Conservation (phyloP, 129 eudicot species). For the Helianthus tuberosus region DNA sequence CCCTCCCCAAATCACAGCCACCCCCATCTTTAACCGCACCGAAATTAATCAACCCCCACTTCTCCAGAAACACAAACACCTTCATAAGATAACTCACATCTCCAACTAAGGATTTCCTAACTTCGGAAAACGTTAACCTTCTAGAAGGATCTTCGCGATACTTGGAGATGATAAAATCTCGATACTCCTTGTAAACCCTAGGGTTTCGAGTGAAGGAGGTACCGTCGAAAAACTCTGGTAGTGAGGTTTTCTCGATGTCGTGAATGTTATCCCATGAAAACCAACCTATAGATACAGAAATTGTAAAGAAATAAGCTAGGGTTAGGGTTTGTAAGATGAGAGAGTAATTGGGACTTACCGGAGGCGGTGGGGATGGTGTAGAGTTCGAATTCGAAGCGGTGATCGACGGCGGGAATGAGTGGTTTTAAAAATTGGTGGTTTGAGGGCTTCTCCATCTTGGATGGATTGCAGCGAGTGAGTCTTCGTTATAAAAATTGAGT, state of each 20-base stretch:
- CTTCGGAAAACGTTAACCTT: slow-evolving; percentile 77
- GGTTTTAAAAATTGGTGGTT: slow-evolving; percentile 54
- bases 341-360: slow-evolving; percentile 48
- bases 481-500: slow-evolving; percentile 35
- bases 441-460: slow-evolving; percentile 51
- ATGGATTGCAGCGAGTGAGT: slow-evolving; percentile 40
- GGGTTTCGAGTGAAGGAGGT: slow-evolving; percentile 76
- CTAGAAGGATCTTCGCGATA: slow-evolving; percentile 76
- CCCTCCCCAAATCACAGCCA: slow-evolving; percentile 35
- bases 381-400: slow-evolving; percentile 62
- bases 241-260: slow-evolving; percentile 59
- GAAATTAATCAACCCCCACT: slow-evolving; percentile 90
- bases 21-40: slow-evolving; percentile 20
- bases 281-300: slow-evolving; percentile 58
- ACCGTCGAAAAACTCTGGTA: slow-evolving; percentile 78
- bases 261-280: slow-evolving; percentile 86
- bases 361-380: slow-evolving; percentile 86
- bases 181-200: slow-evolving; percentile 83
- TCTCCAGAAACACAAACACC: slow-evolving; percentile 71
- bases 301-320: slow-evolving; percentile 22
- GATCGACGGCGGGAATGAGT: slow-evolving; percentile 55
- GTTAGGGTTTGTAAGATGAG: slow-evolving; percentile 46
- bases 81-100: slow-evolving; percentile 65
- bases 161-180: slow-evolving; percentile 83
- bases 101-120: slow-evolving; percentile 81